Evolutionary conservation across 331 rosid genomes (phyloP), one percentile per base, ranked within the genome.

Genomic region (Prunus yedoensis): DNA sequence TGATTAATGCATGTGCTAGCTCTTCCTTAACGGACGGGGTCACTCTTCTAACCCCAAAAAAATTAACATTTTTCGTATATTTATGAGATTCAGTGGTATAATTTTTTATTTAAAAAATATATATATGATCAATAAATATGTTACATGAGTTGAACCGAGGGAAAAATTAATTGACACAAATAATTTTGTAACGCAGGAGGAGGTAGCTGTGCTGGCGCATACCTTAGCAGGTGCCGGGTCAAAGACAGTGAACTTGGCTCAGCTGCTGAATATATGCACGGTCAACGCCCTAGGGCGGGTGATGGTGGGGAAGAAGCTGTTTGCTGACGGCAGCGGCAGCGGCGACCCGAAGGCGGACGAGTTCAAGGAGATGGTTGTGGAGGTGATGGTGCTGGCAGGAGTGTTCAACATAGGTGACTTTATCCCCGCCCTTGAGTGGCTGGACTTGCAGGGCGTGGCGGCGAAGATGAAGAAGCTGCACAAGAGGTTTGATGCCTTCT

Each of bases 351-450:
- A 80, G 21, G 91, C 96, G 0, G 91, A 89, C n/a, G 91, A 79
- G 75, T 93, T 91, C 71, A 91, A 91, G 74, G 77, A 87, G 0
- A 93, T 93, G 97, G 95, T 91, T 43, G 85, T 89, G 76, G 95
- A 91, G 71, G 68, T 89, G 66, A 93, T 91, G 96, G 88, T 78
- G 15, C 70, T 93, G 66, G 87, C 93, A 0, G 97, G 98, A 14
- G 91, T 84, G 54, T 87, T 91, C 80, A 89, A 91, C 71, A 70
- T 91, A 0, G 88, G 96, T 1, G 93, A 91, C 70, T 93, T 91
- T 47, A 70, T 91, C 21, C 96, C 97, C 0, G 67, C 85, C 0
- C 77, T 91, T 0, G 96, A 89, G 62, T 85, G 89, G 86, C 75
- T 93, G 0, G 97, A 93, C 78, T 73, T 93, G 46, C 87, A 81